A percentile compares a stretch with the other conserved stretches of the same genome.
These are phyloP conservation scores for Pichia sp. DNA, from an alignment of 1,139 yeast species.

Conservation along the genomic window DNA sequence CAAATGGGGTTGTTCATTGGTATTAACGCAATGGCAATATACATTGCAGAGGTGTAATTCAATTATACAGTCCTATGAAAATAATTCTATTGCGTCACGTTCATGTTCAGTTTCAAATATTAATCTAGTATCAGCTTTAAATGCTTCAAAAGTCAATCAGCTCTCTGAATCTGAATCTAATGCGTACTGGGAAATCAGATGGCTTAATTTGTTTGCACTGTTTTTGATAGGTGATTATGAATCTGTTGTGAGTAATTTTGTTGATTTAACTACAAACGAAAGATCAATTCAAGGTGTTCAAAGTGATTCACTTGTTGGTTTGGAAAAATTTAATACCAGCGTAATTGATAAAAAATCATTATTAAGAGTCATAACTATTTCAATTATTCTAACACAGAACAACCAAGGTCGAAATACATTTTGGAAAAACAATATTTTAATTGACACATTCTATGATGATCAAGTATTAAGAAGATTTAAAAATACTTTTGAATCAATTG, in stretches of 20 bases:
- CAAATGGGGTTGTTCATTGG: constrained; percentile 6
- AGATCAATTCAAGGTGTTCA: not conserved
- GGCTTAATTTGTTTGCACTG: constrained; percentile 12
- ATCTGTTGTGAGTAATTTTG: constrained; percentile 2
- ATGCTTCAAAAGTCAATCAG: not conserved
- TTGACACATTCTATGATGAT: constrained; percentile 8
- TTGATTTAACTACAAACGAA: not conserved
- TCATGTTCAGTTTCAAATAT: not conserved
- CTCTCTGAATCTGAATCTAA: constrained; percentile 9
- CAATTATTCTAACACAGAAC: constrained; percentile 1
- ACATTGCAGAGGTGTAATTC: constrained; percentile 5
- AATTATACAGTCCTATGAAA: constrained; percentile 5
- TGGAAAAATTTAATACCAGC: not conserved
- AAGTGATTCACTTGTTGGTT: constrained; percentile 2
- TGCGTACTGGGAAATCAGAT: constrained; percentile 14
- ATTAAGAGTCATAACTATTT: constrained; percentile 2
- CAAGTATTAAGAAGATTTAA: not conserved
- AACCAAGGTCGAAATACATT: not conserved
- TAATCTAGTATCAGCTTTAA: too few species aligned
- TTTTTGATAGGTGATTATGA: constrained; percentile 13
- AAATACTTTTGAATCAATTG: not conserved
- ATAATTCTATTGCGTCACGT: not conserved
- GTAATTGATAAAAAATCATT: constrained; percentile 8
- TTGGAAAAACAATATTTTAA: not conserved
- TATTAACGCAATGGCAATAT: constrained; percentile 8